Conservation (phyloP, 1,284 basidiomycete genomes). For the Lentinula novae-zelandiae region DNA sequence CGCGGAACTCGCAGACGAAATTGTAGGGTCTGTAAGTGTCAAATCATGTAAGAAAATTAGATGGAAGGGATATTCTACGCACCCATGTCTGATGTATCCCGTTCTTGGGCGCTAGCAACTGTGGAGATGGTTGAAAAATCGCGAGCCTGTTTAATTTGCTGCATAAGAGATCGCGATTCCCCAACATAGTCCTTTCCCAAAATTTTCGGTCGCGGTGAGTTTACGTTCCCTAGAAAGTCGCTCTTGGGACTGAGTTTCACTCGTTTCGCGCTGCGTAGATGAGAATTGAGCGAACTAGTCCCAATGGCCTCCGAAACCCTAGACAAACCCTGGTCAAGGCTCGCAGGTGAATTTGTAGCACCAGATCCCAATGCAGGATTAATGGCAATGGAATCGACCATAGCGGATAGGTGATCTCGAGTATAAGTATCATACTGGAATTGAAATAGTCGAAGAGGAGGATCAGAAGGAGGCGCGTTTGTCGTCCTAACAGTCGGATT, state of each 20-base stretch:
- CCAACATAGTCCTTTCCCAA: conserved; percentile 64
- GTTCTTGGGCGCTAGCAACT: conserved; percentile 32
- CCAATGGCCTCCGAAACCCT: conserved; percentile 38
- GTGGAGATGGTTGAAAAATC: conserved; percentile 74
- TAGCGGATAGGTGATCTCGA: conserved; percentile 84
- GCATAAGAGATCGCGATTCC: conserved; percentile 69
- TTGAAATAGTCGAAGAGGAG: conserved; percentile 82
- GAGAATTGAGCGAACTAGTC: conserved; percentile 33
- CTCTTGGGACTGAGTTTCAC: conserved; percentile 63
- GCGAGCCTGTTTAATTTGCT: conserved; percentile 68
- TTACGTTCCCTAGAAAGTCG: conserved; percentile 41
- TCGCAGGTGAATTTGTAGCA: conserved; percentile 41
- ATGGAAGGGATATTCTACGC: neutral
- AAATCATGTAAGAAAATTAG: neutral
- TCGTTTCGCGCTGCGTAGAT: conserved; percentile 70
- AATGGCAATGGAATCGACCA: conserved; percentile 86
- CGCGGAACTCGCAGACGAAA: conserved; percentile 16
- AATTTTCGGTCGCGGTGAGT: conserved; percentile 43
- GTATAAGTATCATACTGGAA: conserved; percentile 94
- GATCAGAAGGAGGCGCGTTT: conserved; percentile 52
- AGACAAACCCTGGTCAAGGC: conserved; percentile 37
- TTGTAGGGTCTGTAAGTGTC: neutral
- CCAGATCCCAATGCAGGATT: conserved; percentile 63
- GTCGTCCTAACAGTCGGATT: conserved; percentile 32
- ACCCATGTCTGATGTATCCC: neutral